Evolutionary conservation across 495 filamentous ascomycete genomes (phyloP).

Genomic region (Podospora pseudoanserina): DNA sequence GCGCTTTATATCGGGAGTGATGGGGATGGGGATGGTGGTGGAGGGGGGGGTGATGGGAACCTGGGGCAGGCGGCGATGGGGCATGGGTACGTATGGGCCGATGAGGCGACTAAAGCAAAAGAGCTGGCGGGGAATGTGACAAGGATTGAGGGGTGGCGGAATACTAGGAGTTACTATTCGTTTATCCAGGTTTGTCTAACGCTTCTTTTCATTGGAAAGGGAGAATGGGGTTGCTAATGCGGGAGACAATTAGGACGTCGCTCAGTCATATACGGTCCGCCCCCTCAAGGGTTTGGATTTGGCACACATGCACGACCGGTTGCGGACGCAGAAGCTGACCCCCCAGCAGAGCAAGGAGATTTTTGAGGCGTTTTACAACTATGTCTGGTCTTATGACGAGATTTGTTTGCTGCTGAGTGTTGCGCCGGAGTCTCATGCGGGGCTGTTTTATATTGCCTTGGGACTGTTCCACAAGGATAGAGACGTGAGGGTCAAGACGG

Average conservation of each 20-base stretch:
- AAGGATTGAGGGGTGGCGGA: conserved; percentile 93
- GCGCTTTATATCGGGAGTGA: conserved; percentile 85
- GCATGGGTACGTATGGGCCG: conserved; percentile 93
- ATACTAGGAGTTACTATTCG: conserved; percentile 88
- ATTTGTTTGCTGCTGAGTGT: conserved; percentile 85
- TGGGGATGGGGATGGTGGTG: conserved; percentile 64
- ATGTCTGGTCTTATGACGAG: conserved; percentile 78
- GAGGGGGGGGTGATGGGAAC: conserved; percentile 39
- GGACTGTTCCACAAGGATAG: conserved; percentile 89
- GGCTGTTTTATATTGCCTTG: conserved; percentile 86
- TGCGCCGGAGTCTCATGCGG: conserved; percentile 80
- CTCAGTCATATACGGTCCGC: conserved; percentile 59
- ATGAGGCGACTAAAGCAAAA: conserved; percentile 71
- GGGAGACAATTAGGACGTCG: conserved; percentile 50
- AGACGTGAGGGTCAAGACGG: conserved; percentile 72
- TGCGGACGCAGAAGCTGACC: conserved; percentile 71
- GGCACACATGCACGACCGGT: conserved; percentile 84
- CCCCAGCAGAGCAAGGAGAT: conserved; percentile 69
- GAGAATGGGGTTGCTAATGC: not conserved
- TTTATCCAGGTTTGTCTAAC: conserved; percentile 69
- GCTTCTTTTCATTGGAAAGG: not conserved
- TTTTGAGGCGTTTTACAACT: conserved; percentile 72
- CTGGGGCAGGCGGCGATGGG: conserved; percentile 67
- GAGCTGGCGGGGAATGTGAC: conserved; percentile 87
- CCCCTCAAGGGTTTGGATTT: conserved; percentile 83